A percentile compares a stretch with the other conserved stretches of the same genome.
These are phyloP conservation scores for Corymbia maculata DNA, from an alignment of 345 rosid genomes.

Conservation along the genomic window DNA sequence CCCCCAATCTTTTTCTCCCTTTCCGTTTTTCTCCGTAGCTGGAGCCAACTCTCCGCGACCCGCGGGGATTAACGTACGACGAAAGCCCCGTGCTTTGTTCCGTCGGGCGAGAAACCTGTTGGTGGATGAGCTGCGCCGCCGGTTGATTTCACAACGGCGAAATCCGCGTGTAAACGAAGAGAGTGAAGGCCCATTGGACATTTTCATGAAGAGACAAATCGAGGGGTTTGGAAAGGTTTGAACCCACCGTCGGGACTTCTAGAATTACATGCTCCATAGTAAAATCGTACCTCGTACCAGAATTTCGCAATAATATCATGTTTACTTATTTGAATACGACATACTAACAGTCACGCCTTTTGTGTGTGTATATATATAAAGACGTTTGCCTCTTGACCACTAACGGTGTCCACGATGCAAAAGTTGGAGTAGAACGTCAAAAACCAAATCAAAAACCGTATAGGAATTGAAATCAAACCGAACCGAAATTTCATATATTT, in stretches of 20 bases:
- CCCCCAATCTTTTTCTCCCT: not conserved
- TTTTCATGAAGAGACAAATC: not conserved
- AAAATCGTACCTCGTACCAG: not conserved
- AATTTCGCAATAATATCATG: not conserved
- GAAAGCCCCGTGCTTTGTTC: not conserved
- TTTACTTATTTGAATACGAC: not conserved
- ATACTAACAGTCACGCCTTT: not conserved
- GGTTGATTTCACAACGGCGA: not conserved
- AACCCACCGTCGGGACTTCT: not conserved
- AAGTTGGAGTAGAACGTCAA: no score
- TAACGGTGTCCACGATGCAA: not conserved
- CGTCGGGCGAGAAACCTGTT: not conserved
- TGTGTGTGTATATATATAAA: not conserved
- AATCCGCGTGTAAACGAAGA: rapidly evolving
- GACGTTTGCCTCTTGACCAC: not conserved
- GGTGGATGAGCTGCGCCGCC: not conserved
- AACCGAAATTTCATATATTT: no score
- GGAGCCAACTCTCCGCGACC: not conserved
- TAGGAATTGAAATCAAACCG: no score
- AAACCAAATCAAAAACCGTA: no score
- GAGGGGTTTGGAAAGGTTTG: not conserved
- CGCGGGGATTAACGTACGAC: not conserved
- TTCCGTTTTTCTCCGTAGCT: not conserved
- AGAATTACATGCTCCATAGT: not conserved
- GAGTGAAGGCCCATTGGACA: not conserved